These are phyloP conservation scores for Cytospora chrysosperma DNA, from an alignment of 2,329 filamentous ascomycete genomes.

Conservation along the genomic window DNA sequence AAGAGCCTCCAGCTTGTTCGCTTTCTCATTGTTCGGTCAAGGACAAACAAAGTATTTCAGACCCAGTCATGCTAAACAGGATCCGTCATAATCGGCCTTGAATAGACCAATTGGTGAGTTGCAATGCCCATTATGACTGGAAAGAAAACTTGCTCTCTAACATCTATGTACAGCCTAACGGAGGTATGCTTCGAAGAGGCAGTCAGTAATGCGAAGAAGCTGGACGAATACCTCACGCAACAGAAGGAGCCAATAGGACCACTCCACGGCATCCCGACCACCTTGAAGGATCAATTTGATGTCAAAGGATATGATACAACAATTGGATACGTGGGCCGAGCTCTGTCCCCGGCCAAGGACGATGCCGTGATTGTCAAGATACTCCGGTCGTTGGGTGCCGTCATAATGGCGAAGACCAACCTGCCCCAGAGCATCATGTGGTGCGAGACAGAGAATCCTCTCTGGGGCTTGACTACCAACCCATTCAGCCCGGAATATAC, in stretches of 20 bases:
- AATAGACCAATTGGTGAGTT: slow-evolving; percentile 22
- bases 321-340: slow-evolving; percentile 54
- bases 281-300: slow-evolving; percentile 61
- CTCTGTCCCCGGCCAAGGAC: slow-evolving; percentile 47
- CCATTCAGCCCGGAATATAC: slow-evolving; percentile 43
- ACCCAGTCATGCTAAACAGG: background rate
- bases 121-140: accelerated
- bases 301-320: slow-evolving; percentile 57
- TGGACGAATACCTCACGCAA: slow-evolving; percentile 2
- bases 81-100: background rate
- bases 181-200: slow-evolving; percentile 20
- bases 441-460: slow-evolving; percentile 53
- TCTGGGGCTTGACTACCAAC: slow-evolving; percentile 50
- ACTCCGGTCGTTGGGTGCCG: slow-evolving; percentile 47
- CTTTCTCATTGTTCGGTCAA: background rate
- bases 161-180: slow-evolving; percentile 1
- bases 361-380: slow-evolving; percentile 50
- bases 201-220: background rate
- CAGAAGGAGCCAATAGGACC: slow-evolving; percentile 8
- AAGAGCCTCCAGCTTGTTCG: background rate
- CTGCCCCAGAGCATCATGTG: slow-evolving; percentile 49
- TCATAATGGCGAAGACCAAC: slow-evolving; percentile 53
- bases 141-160: background rate
- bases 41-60: too few relatives aligned
- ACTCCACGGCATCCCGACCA: slow-evolving; percentile 12